Evolutionary conservation across 2,329 filamentous ascomycete species (phyloP), one percentile per base, ranked within the genome.

Genomic region (Cladosporium sp.): DNA sequence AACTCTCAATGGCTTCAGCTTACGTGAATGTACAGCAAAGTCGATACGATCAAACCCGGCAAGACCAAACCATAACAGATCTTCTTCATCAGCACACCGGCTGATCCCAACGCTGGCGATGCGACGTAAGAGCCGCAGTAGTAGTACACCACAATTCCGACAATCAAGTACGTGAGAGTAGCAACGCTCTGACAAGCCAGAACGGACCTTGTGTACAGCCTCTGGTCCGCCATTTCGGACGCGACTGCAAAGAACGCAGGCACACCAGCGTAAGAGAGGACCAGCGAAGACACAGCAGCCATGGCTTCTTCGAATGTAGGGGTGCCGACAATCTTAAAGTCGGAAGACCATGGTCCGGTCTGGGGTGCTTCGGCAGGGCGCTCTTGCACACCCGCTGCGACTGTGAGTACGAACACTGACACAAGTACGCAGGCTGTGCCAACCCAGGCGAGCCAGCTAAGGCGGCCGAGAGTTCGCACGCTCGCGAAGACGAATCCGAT

Each of bases 81-180:
- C 67, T 83, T 85, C 74, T 87, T 86, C 63, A 87, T 74, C 1
- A 76, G 77, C 2, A 75, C 73, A 12, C 84, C 84, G 0, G 84
- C 84, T 47, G 79, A 84, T 20, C 84, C 84, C 0, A 87, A 76
- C 1, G 83, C 82, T 0, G 85, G 85, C 6, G 79, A 82, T 0
- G 84, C 81, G 7, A 87, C 82, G 79, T 80, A 87, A 57, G 81
- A 73, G 5, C 84, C 85, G 64, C 83, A 85, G 73, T 76, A 86
- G 50, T 76, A 74, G 70, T 86, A 86, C 3, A 86, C 80, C 2
- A 85, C 81, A 15, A 86, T 73, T 43, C 76, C 78, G 65, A 85
- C 83, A 36, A 78, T 76, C 8, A 85, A 74, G 65, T 87, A 86
- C 0, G 79, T 78, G 0, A 77, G 75, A 0, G 78, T 80, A 4